Percentiles rank a stretch among this genome's conserved stretches.
Evolutionary conservation across 352 stramenopile genomes (phyloP).

Genomic region (Hyphochytrium catenoides): DNA sequence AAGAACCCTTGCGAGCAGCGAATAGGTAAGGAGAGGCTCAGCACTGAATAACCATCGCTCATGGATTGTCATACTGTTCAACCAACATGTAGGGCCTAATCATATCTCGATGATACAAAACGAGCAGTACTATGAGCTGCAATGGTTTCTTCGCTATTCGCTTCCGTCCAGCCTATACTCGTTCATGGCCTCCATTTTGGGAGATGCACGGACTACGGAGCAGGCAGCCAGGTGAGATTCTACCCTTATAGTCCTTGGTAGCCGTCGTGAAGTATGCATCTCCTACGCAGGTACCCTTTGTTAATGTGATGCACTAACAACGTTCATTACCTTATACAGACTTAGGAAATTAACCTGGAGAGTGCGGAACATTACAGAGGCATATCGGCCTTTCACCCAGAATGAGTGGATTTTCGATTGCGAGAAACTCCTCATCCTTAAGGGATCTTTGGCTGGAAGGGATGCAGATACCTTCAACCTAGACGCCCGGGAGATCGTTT

Average conservation of each 20-base stretch:
- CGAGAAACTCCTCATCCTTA: slow-evolving; percentile 23
- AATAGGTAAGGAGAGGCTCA: slow-evolving; percentile 30
- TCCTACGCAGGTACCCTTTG: no score
- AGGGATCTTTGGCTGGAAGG: no score
- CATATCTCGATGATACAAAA: slow-evolving; percentile 33
- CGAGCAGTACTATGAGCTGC: slow-evolving; percentile 45
- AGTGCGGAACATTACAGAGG: slow-evolving; percentile 33
- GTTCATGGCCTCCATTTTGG: slow-evolving; percentile 31
- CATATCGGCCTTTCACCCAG: slow-evolving; percentile 63
- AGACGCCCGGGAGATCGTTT: slow-evolving; percentile 38
- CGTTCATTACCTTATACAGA: no score
- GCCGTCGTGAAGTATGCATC: no score
- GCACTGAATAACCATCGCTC: no score
- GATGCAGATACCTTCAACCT: no score
- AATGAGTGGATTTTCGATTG: slow-evolving; percentile 52
- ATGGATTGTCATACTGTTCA: no score
- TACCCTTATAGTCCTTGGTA: no score
- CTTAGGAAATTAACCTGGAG: slow-evolving; percentile 47
- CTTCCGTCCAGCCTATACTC: slow-evolving; percentile 52
- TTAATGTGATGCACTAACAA: no score
- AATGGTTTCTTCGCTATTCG: slow-evolving; percentile 50
- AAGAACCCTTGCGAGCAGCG: slow-evolving; percentile 28
- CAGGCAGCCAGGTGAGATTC: no score
- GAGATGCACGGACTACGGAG: slow-evolving; percentile 29
- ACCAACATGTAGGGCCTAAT: slow-evolving; percentile 5